phyloP scores from a whole-genome alignment of 768 basidiomycete species.

The Cystobasidium tubakii region DNA sequence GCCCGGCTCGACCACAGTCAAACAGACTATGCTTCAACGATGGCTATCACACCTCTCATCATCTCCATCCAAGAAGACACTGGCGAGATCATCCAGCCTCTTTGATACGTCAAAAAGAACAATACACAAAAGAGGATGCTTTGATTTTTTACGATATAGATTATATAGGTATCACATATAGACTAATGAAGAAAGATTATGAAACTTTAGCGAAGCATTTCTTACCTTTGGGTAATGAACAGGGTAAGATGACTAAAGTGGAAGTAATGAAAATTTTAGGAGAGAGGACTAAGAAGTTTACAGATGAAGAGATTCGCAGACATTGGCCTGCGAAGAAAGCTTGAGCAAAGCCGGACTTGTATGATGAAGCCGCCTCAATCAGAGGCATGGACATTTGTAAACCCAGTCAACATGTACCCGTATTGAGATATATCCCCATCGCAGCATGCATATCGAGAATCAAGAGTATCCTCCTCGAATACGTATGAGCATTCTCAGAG shows the following conservation, averaged over 20 bases:
- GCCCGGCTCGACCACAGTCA: neutral
- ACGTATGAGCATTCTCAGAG: too few species aligned
- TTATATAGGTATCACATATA: constrained; percentile 22
- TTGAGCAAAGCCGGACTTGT: neutral
- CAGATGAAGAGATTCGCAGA: constrained; percentile 15
- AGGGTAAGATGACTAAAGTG: neutral
- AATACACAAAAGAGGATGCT: constrained; percentile 16
- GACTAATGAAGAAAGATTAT: constrained; percentile 26
- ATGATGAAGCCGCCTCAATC: too few species aligned
- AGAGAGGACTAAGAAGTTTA: constrained; percentile 9
- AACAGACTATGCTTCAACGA: constrained; percentile 34
- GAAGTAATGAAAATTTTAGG: constrained; percentile 4
- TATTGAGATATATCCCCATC: too few species aligned
- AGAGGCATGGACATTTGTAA: too few species aligned
- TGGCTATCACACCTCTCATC: constrained; percentile 34
- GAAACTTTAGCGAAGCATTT: constrained; percentile 6
- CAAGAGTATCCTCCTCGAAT: too few species aligned
- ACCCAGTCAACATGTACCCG: too few species aligned
- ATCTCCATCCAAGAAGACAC: constrained; percentile 18
- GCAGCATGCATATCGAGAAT: too few species aligned
- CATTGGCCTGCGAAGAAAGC: neutral
- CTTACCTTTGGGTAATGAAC: constrained; percentile 18
- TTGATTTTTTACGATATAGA: constrained; percentile 29
- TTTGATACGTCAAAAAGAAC: neutral
- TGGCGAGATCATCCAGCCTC: constrained; percentile 27